Base-by-base conservation (phyloP, 1,284 basidiomycete genomes). In the Puccinia coronata region DNA sequence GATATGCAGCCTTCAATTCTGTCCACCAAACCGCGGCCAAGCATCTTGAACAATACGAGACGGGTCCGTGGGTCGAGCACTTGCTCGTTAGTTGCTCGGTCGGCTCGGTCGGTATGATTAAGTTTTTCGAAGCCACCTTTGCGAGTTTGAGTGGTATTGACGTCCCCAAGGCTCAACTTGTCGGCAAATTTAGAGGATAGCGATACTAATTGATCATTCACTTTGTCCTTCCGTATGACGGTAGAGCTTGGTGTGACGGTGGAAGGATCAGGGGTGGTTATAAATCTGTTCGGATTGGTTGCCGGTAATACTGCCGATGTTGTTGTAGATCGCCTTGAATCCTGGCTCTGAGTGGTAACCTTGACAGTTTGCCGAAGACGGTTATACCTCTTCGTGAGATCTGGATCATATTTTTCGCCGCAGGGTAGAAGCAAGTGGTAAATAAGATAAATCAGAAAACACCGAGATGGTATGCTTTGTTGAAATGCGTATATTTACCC, bases 361-460 rank as follows among this genome's bases (percentile, higher is more conserved):
- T 43, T 81, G 39, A 65, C 49, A 25, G 61, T 67, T 71, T 73
- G 82, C 31, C 65, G 77, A 25, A 81, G 77, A 49, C 95, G 92
- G 87, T 97, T 98, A 87, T 93, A 98, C 85, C 96, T 94, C 87
- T 98, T 98, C 43, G 95, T 97, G 84, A 98, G 96, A 87, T 98
- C 95, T 96, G 84, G 20, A 76, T 81, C 39, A 81, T 82, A 78
- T 76, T 84, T 18, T 53, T 34, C n/a, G 0, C 12, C 11, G n/a
- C 43, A 14, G 51, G n/a, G 31, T 23, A 18, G 39, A 51, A 36
- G 47, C 2, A 47, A 84, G 81, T 43, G 14, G 28, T 47, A 5
- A 49, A n/a, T 18, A 28, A 47, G 18, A 9, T 2, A 14, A 8
- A 31, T 47, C n/a, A 25, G 41, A 9, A 31, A 20, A 43, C 43